Evolutionary conservation across 345 rosid species (phyloP), one percentile per base, ranked within the genome.

Genomic region (Theobroma cacao): DNA sequence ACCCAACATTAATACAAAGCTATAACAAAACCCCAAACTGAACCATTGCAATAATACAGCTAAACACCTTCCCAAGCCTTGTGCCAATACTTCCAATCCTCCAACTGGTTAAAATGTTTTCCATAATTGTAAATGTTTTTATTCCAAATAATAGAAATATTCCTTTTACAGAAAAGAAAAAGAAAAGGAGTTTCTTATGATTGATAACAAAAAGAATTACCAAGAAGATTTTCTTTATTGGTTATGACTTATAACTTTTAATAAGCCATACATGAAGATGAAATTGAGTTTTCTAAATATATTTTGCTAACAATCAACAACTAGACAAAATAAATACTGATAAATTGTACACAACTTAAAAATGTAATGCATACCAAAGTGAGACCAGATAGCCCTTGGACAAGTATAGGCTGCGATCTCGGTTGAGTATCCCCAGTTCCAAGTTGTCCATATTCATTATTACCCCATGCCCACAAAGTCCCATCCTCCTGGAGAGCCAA

Each of bases 371-470:
- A 78, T 70, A 97, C 99, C 96, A 97, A 83, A 79, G 80, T 90
- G 80, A 90, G 93, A 87, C 85, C 94, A 79, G 93, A 81, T 3
- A 97, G 90, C 84, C 98, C 98, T 79, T 93, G 92, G 85, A 94
- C 98, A 66, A 84, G 90, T 81, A 94, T 90, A 80, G 99, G 98
- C 63, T 91, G 93, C 7, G 99, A 97, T 89, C 98, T 91, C 22
- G 99, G 99, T 77, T 97, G 99, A 77, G 98, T 97, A 84, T 97
- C 99, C 12, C 99, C 98, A 5, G 98, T 97, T 70, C 99, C 99
- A 85, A 97, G 99, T 81, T 97, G 99, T 80, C 99, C 98, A 63
- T 97, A 97, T 83, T 97, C 99, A 75, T 97, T 97, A 82, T 91
- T 97, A 58, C 99, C 99, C 99, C 98, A 97, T 40, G 98, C 98